phyloP scores from a whole-genome alignment of 768 basidiomycete genomes.

The Russula vinacea region DNA sequence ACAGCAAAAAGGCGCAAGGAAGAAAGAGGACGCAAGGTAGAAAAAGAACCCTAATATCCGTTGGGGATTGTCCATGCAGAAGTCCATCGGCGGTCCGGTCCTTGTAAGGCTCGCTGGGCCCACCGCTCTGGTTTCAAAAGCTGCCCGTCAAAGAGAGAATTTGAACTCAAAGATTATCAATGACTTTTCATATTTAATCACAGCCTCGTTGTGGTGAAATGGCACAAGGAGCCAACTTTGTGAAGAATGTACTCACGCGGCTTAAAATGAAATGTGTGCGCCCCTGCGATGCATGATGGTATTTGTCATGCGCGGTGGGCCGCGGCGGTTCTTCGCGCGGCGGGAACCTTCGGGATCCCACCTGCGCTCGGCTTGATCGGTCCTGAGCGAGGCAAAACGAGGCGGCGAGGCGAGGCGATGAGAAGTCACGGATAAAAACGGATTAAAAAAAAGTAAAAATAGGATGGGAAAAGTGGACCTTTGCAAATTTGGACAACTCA shows the following conservation, averaged over 20 bases:
- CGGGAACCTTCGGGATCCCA: neutral
- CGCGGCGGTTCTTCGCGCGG: constrained; percentile 3
- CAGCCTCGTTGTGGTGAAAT: constrained; percentile 17
- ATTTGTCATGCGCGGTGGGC: neutral
- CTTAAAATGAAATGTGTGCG: neutral
- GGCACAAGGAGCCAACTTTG: neutral
- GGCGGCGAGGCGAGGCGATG: constrained; percentile 2
- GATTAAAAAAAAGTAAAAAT: neutral
- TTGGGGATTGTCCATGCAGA: neutral
- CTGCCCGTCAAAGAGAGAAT: neutral
- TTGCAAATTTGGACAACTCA: constrained; percentile 1
- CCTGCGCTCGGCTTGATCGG: constrained; percentile 14
- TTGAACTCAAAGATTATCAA: constrained; percentile 7
- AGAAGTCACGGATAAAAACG: neutral
- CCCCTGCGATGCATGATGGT: neutral
- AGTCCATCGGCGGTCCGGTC: neutral
- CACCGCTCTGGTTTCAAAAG: constrained; percentile 1
- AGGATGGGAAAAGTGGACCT: neutral
- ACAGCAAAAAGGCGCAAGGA: neutral
- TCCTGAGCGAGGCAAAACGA: neutral
- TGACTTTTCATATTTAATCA: constrained; percentile 1
- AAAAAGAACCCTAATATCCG: neutral
- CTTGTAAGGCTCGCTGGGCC: neutral
- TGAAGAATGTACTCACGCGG: neutral
- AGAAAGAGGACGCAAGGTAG: neutral